These are phyloP conservation scores for Clonostachys rosea DNA, from an alignment of 2,329 filamentous ascomycete species.

Conservation along the genomic window DNA sequence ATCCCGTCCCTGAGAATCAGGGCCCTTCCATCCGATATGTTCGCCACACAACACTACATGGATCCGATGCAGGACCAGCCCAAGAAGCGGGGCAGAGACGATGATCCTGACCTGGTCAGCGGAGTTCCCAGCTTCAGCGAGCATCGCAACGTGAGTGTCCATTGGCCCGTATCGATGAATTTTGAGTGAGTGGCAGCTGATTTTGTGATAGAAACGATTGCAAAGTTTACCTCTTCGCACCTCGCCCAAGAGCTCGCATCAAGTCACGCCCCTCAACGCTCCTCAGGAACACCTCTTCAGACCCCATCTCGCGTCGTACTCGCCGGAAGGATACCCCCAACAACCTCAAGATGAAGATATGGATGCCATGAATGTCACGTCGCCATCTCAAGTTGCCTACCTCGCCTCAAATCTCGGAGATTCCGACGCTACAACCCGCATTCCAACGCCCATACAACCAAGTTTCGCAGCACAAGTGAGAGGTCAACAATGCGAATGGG, in stretches of 20 bases:
- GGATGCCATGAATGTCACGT: conserved; percentile 19
- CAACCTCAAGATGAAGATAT: conserved; percentile 32
- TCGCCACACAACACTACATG: conserved; percentile 24
- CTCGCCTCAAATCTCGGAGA: background rate
- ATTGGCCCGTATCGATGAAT: conserved; percentile 7
- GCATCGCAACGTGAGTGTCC: conserved; percentile 40
- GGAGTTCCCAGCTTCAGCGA: conserved; percentile 38
- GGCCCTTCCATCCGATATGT: conserved; percentile 19
- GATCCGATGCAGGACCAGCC: conserved; percentile 23
- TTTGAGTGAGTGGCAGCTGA: background rate
- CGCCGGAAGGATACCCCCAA: conserved; percentile 7
- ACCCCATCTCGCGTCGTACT: conserved; percentile 23
- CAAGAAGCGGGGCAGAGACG: conserved; percentile 40
- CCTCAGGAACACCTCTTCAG: conserved; percentile 26
- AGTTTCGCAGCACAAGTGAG: conserved; percentile 51
- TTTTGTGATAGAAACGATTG: conserved; percentile 41
- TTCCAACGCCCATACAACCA: conserved; percentile 57
- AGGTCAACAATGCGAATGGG: conserved; percentile 42
- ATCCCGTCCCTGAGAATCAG: too few species aligned
- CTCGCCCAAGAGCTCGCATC: conserved; percentile 27
- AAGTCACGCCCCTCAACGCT: conserved; percentile 32
- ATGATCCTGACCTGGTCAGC: conserved; percentile 33
- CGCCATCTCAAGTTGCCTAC: background rate
- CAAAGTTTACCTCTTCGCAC: conserved; percentile 47
- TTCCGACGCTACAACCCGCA: conserved; percentile 30